Conservation (phyloP, 73 alveolate genomes). For the Paramecium sonneborni region DNA sequence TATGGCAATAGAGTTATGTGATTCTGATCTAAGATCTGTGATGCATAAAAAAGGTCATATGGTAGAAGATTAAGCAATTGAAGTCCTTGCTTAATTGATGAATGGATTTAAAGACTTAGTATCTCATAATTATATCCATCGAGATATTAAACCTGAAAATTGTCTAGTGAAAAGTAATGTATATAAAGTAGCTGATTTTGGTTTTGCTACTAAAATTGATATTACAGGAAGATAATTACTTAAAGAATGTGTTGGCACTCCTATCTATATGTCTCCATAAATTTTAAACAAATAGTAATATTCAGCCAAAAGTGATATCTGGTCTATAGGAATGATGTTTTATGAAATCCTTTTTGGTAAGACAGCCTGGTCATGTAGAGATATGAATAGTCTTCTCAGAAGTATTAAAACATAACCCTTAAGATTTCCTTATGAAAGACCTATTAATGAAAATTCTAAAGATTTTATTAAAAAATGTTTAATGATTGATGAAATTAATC, state of each 20-base stretch:
- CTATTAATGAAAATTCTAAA: not conserved
- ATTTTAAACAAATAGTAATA: not conserved
- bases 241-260: constrained; percentile 66
- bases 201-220: constrained; percentile 60
- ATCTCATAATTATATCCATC: constrained; percentile 71
- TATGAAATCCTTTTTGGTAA: constrained; percentile 63
- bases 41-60: constrained; percentile 44
- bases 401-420: constrained; percentile 48
- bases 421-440: constrained; percentile 60
- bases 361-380: constrained; percentile 65
- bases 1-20: constrained; percentile 30
- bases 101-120: constrained; percentile 60
- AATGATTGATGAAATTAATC: constrained; percentile 31
- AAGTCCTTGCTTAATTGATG: not conserved
- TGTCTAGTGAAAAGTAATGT: constrained; percentile 44
- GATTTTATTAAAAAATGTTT: constrained; percentile 42
- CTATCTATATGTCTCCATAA: constrained; percentile 64
- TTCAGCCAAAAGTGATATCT: constrained; percentile 59
- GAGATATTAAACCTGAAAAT: constrained; percentile 82
- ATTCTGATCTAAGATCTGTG: not conserved
- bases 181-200: constrained; percentile 66
- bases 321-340: constrained; percentile 66
- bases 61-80: constrained; percentile 5
- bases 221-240: constrained; percentile 8
- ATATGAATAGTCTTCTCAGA: constrained; percentile 9